Percentiles rank a stretch among this genome's conserved stretches.
These are phyloP conservation scores for Aspergillus sp. DNA, from an alignment of 2,329 filamentous ascomycete species.

Conservation along the genomic window DNA sequence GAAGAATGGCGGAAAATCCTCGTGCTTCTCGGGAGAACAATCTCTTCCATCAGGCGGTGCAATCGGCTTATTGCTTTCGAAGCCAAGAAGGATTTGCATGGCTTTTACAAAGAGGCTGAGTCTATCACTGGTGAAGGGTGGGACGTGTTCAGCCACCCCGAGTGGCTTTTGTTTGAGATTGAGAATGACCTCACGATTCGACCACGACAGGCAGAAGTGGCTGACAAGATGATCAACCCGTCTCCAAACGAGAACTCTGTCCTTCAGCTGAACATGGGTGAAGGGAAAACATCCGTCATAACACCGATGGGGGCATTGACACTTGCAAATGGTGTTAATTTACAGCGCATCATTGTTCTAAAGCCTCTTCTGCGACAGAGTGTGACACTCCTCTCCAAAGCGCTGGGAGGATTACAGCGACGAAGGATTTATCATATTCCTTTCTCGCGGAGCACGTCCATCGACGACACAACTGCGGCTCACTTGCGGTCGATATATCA, in stretches of 20 bases:
- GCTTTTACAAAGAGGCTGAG: constrained; percentile 8
- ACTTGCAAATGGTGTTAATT: constrained; percentile 44
- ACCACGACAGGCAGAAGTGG: constrained; percentile 54
- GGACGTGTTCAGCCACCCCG: constrained; percentile 49
- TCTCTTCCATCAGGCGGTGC: constrained; percentile 3
- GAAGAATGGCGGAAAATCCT: constrained; percentile 3
- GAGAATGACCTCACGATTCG: constrained; percentile 61
- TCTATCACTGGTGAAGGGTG: constrained; percentile 32
- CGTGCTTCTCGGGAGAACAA: constrained; percentile 1
- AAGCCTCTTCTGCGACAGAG: constrained; percentile 61
- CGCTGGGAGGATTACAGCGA: constrained; percentile 41
- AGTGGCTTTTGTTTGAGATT: constrained; percentile 61
- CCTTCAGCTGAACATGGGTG: constrained; percentile 68
- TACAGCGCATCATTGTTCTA: constrained; percentile 57
- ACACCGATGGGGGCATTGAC: constrained; percentile 57
- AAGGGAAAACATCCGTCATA: constrained; percentile 67
- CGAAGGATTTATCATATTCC: constrained; percentile 44
- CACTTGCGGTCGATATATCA: constrained; percentile 36
- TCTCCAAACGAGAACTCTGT: constrained; percentile 43
- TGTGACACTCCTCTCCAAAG: constrained; percentile 37
- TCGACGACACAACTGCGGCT: constrained; percentile 25
- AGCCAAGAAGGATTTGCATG: constrained; percentile 2
- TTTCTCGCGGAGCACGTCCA: constrained; percentile 43
- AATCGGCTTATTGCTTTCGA: constrained; percentile 4
- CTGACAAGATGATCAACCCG: constrained; percentile 49